Evolutionary conservation across 352 stramenopile genomes (phyloP).

Genomic region (Pythium myriotylum): DNA sequence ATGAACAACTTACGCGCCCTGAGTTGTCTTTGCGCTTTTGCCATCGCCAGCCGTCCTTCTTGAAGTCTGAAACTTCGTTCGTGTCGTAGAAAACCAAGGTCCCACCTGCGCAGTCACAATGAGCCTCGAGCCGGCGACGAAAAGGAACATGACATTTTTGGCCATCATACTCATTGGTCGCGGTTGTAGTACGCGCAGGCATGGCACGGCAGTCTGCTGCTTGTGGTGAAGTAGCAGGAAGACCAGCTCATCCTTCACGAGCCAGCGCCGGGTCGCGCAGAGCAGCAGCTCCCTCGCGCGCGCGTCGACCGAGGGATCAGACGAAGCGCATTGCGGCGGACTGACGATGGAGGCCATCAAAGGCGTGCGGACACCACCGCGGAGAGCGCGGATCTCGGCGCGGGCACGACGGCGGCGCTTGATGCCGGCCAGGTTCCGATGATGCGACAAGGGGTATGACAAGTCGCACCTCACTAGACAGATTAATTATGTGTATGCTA

Average conservation of each 20-base stretch:
- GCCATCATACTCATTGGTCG: conserved; percentile 60
- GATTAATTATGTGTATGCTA: too few relatives aligned
- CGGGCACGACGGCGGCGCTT: neutral
- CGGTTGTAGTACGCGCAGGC: conserved; percentile 42
- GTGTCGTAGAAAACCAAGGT: conserved; percentile 76
- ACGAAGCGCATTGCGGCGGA: neutral
- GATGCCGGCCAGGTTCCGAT: neutral
- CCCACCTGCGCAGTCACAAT: conserved; percentile 44
- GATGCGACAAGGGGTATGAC: too few relatives aligned
- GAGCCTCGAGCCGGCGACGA: neutral
- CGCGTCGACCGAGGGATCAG: conserved; percentile 8
- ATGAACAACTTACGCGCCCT: conserved; percentile 42
- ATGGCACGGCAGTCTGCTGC: conserved; percentile 40
- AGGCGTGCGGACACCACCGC: neutral
- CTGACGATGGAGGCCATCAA: conserved; percentile 4
- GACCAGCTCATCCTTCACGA: conserved; percentile 83
- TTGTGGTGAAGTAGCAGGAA: conserved; percentile 71
- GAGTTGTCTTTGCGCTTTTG: conserved; percentile 87
- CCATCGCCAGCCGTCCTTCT: conserved; percentile 87
- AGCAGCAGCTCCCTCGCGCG: conserved; percentile 24
- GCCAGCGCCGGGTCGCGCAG: conserved; percentile 60
- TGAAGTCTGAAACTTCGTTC: conserved; percentile 67
- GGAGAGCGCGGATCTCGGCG: neutral
- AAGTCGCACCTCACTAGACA: too few relatives aligned
- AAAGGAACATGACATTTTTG: too few relatives aligned